Evolutionary conservation across 202 grass and related monocot species (phyloP).

Genomic region (Miscanthus sacchariflorus): DNA sequence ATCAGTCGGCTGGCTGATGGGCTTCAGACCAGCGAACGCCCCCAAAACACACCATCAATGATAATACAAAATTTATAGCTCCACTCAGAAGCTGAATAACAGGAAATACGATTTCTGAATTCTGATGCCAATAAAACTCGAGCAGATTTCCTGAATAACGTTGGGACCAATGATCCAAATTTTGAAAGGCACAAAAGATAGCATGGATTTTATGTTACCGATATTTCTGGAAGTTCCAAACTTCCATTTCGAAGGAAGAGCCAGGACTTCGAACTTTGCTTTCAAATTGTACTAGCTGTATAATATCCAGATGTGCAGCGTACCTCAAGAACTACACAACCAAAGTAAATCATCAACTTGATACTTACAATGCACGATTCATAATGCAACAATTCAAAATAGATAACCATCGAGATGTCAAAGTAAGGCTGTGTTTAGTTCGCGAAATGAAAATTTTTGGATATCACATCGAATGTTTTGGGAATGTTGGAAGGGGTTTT

Average conservation of each 20-base stretch:
- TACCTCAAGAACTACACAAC: not conserved
- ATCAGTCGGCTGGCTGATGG: no score
- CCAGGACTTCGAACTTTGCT: not conserved
- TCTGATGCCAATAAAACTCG: not conserved
- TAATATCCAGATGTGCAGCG: not conserved
- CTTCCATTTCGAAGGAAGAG: not conserved
- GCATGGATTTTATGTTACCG: slow-evolving; percentile 2
- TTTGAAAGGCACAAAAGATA: not conserved
- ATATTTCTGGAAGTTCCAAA: slow-evolving; percentile 20
- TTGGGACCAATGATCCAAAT: not conserved
- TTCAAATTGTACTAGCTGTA: not conserved
- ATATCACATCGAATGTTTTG: no score
- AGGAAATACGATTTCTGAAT: not conserved
- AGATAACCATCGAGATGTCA: not conserved
- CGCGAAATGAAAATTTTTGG: no score
- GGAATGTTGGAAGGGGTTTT: no score
- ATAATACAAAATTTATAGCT: not conserved
- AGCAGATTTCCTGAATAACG: not conserved
- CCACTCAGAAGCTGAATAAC: no score
- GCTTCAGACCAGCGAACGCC: no score
- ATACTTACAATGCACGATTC: slow-evolving; percentile 5
- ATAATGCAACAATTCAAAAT: not conserved
- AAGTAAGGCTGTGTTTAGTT: not conserved
- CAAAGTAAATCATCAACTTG: not conserved
- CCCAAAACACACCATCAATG: not conserved